These are phyloP conservation scores for Starmerella potacharoeniae DNA, from an alignment of 805 yeast genomes.

Conservation along the genomic window DNA sequence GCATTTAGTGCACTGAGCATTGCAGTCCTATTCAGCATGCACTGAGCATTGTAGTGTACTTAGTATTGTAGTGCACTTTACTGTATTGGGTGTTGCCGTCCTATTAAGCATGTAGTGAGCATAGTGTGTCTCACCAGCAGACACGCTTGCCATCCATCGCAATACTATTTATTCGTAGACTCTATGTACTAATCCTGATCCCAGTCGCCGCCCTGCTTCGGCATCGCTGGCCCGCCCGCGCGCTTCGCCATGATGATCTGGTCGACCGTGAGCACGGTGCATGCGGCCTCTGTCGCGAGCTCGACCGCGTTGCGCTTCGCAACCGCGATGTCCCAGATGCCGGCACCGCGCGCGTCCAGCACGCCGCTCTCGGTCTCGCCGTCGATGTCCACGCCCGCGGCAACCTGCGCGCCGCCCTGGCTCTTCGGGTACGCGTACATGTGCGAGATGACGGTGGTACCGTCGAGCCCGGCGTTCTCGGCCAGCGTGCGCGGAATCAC, in stretches of 20 bases:
- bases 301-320: conserved; percentile 79
- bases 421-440: conserved; percentile 70
- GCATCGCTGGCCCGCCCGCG: conserved; percentile 95
- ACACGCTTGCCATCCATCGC: too few species aligned
- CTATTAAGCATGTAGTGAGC: too few species aligned
- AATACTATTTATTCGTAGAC: too few species aligned
- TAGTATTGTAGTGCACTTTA: too few species aligned
- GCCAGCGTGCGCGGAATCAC: conserved; percentile 85
- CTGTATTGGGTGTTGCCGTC: too few species aligned
- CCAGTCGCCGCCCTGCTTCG: conserved; percentile 42
- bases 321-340: conserved; percentile 67
- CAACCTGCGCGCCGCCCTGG: background rate
- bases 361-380: conserved; percentile 52
- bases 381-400: conserved; percentile 65
- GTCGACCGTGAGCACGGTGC: conserved; percentile 81
- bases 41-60: too few species aligned
- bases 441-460: conserved; percentile 79
- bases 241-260: conserved; percentile 98
- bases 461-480: conserved; percentile 87
- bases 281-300: conserved; percentile 92
- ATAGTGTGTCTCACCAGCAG: too few species aligned
- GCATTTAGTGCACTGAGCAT: too few species aligned
- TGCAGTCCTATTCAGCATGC: too few species aligned
- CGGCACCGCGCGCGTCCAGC: conserved; percentile 55
- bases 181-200: conserved; percentile 21